Percentiles rank a stretch among this genome's conserved stretches.
phyloP scores from a whole-genome alignment of 441 rosid genomes.

The Metrosideros polymorpha region DNA sequence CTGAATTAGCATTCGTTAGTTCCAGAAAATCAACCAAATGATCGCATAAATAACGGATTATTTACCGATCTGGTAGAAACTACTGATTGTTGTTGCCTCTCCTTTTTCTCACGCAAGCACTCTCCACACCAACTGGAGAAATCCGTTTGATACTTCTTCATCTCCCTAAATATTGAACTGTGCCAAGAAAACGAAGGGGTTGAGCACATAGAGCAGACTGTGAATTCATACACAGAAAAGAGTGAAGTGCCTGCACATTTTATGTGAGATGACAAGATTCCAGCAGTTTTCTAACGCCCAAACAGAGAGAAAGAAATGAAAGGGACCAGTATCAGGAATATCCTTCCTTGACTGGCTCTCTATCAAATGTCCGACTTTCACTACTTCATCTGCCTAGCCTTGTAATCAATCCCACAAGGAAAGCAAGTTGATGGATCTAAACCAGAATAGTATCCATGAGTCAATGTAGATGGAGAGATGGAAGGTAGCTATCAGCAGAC shows the following conservation, averaged over 20 bases:
- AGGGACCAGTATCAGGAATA: neutral
- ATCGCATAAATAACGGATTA: neutral
- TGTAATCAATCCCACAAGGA: neutral
- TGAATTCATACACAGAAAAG: neutral
- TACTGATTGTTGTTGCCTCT: slow-evolving; percentile 34
- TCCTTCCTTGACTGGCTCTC: neutral
- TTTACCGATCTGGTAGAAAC: slow-evolving; percentile 52
- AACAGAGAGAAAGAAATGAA: neutral
- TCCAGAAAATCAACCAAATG: neutral
- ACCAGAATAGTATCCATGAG: neutral
- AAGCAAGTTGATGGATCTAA: neutral
- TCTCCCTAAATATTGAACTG: slow-evolving; percentile 75
- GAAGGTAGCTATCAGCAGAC: neutral
- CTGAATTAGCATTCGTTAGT: neutral
- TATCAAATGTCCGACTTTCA: neutral
- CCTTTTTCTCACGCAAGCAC: slow-evolving; percentile 59
- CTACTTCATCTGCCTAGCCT: neutral
- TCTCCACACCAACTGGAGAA: slow-evolving; percentile 68
- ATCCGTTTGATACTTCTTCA: slow-evolving; percentile 46
- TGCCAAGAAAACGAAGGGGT: neutral
- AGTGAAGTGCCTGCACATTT: neutral
- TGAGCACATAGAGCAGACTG: neutral
- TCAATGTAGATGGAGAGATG: neutral
- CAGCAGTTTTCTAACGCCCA: neutral
- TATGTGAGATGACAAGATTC: neutral